phyloP scores from a whole-genome alignment of 331 rosid genomes.

The Quercus lobata region DNA sequence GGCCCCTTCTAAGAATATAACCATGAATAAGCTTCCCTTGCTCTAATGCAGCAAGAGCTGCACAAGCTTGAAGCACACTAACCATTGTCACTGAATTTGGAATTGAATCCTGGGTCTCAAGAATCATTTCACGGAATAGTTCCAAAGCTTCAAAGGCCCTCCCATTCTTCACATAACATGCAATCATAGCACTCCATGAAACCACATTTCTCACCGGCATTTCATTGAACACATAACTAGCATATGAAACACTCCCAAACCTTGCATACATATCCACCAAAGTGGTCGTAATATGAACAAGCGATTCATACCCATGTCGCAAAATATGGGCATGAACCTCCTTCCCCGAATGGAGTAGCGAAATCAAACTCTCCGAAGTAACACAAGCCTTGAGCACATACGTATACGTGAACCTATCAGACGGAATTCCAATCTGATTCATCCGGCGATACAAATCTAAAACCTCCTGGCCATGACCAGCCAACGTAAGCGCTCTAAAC shows the following conservation, averaged over 20 bases:
- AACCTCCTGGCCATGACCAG: conserved; percentile 53
- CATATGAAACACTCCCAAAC: conserved; percentile 50
- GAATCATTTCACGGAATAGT: conserved; percentile 52
- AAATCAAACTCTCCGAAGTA: conserved; percentile 41
- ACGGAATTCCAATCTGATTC: conserved; percentile 42
- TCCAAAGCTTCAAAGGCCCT: conserved; percentile 54
- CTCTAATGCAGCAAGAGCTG: conserved; percentile 57
- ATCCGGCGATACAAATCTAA: conserved; percentile 44
- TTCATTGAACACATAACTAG: conserved; percentile 46
- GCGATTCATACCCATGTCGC: conserved; percentile 57
- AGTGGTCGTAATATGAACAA: conserved; percentile 60
- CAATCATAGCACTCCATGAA: conserved; percentile 79
- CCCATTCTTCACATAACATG: conserved; percentile 58
- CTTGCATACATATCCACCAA: conserved; percentile 62
- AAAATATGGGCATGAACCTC: conserved; percentile 68
- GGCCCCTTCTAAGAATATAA: conserved; percentile 63
- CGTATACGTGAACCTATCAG: conserved; percentile 60
- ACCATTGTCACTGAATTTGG: conserved; percentile 80
- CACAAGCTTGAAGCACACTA: conserved; percentile 67
- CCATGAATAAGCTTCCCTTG: conserved; percentile 62
- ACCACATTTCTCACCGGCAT: conserved; percentile 58
- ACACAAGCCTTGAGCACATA: conserved; percentile 67
- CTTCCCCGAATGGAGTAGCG: conserved; percentile 48
- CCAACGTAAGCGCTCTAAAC: conserved; percentile 51
- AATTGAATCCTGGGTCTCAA: conserved; percentile 38